Conservation (phyloP, 2,329 filamentous ascomycete species). For the Penicillium sp. region DNA sequence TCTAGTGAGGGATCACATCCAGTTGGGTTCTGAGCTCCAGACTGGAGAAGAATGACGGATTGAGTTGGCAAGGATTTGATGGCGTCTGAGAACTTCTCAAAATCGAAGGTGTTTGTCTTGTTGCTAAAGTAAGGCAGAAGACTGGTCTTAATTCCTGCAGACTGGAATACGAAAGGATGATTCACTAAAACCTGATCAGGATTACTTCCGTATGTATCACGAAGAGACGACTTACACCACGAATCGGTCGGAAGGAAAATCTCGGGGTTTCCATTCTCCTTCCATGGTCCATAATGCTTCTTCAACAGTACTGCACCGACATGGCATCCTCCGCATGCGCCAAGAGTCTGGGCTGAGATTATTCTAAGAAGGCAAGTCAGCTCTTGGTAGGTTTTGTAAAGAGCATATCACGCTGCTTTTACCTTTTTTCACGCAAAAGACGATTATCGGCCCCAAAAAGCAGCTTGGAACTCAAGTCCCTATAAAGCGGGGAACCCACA, state of each 20-base stretch:
- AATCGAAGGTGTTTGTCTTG: conserved; percentile 15
- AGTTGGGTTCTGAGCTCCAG: conserved; percentile 17
- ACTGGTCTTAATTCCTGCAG: conserved; percentile 10
- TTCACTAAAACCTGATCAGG: conserved; percentile 6
- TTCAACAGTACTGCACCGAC: conserved; percentile 9
- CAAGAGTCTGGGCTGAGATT: conserved; percentile 13
- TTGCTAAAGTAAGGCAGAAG: conserved; percentile 11
- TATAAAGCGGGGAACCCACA: conserved; percentile 10
- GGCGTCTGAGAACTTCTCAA: conserved; percentile 1
- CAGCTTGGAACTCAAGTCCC: conserved; percentile 9
- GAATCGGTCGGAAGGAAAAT: conserved; percentile 15
- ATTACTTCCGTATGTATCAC: not conserved
- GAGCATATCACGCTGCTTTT: not conserved
- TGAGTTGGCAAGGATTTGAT: conserved; percentile 9
- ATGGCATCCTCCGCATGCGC: conserved; percentile 15
- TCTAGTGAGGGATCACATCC: conserved; percentile 14
- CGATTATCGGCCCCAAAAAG: conserved; percentile 14
- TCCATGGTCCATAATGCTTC: conserved; percentile 16
- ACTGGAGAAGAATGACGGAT: conserved; percentile 16
- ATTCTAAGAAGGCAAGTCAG: conserved; percentile 1
- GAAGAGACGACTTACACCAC: conserved; percentile 4
- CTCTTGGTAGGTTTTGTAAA: not conserved
- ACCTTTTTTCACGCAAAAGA: conserved; percentile 16
- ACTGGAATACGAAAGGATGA: conserved; percentile 11
- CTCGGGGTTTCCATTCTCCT: conserved; percentile 5